These are phyloP conservation scores for Cystobasidium tubakii DNA, from an alignment of 768 basidiomycete genomes.

Conservation along the genomic window DNA sequence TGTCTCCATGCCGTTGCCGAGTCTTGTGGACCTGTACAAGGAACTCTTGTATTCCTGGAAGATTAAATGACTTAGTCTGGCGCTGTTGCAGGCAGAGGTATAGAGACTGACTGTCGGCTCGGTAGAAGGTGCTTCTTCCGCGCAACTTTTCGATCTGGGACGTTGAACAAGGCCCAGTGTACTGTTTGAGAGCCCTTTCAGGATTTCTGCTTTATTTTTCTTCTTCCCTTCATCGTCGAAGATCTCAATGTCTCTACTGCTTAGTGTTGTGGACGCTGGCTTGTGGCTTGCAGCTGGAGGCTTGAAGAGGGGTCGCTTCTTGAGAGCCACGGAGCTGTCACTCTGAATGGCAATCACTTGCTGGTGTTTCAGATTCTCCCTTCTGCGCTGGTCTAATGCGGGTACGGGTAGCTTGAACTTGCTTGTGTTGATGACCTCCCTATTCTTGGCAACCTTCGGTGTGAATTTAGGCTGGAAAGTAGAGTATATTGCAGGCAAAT, in stretches of 20 bases:
- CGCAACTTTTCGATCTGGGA: background rate
- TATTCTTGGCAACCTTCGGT: constrained; percentile 9
- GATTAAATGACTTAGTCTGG: background rate
- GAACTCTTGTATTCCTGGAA: constrained; percentile 1
- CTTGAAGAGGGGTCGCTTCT: background rate
- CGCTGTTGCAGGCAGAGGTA: background rate
- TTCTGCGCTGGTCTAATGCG: background rate
- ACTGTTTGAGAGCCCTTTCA: background rate
- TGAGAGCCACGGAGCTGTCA: background rate
- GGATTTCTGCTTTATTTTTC: background rate
- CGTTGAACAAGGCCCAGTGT: background rate
- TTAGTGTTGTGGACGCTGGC: too few species aligned
- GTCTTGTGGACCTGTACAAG: background rate
- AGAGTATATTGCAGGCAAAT: background rate
- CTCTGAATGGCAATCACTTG: background rate
- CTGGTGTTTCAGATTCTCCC: background rate
- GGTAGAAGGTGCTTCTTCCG: background rate
- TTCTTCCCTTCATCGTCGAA: background rate
- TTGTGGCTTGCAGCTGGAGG: background rate
- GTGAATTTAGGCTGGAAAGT: constrained; percentile 1
- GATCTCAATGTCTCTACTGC: background rate
- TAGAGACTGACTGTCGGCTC: background rate
- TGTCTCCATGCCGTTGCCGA: background rate
- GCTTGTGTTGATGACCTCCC: background rate
- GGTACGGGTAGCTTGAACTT: constrained; percentile 13